phyloP scores from a whole-genome alignment of 2,329 filamentous ascomycete species.

The Shiraia sp. region DNA sequence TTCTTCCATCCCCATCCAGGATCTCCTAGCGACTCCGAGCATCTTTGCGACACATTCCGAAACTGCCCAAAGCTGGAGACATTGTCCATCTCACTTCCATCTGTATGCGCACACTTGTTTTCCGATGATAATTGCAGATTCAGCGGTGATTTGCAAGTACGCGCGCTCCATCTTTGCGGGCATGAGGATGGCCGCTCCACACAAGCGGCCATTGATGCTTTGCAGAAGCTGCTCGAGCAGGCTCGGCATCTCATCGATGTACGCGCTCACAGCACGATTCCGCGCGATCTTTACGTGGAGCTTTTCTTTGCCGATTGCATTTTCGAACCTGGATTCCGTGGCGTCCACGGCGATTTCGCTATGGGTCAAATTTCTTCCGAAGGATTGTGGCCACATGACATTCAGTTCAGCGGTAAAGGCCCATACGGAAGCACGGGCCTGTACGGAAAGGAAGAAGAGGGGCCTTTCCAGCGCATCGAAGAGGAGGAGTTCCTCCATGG shows the following conservation, averaged over 20 bases:
- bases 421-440: conserved; percentile 55
- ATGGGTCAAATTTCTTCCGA: conserved; percentile 47
- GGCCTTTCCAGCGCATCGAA: conserved; percentile 44
- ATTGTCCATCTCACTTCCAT: conserved; percentile 53
- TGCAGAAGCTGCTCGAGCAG: conserved; percentile 47
- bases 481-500: conserved; percentile 46
- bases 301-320: conserved; percentile 58
- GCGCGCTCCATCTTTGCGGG: conserved; percentile 53
- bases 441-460: conserved; percentile 54
- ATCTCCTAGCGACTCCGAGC: conserved; percentile 48
- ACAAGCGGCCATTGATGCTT: conserved; percentile 39
- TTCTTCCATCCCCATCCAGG: conserved; percentile 57
- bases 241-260: conserved; percentile 48
- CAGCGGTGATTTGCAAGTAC: conserved; percentile 54
- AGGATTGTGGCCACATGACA: conserved; percentile 47
- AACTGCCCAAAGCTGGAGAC: conserved; percentile 53
- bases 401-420: conserved; percentile 49
- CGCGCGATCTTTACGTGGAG: conserved; percentile 50
- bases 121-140: conserved; percentile 50
- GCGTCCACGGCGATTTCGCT: conserved; percentile 55
- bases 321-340: conserved; percentile 51
- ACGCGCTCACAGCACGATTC: conserved; percentile 43
- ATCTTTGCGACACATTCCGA: conserved; percentile 54
- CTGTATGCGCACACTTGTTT: conserved; percentile 54
- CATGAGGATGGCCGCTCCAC: conserved; percentile 44